Base-by-base conservation (phyloP, 176 grass and related monocot genomes). In the Poa pratensis region DNA sequence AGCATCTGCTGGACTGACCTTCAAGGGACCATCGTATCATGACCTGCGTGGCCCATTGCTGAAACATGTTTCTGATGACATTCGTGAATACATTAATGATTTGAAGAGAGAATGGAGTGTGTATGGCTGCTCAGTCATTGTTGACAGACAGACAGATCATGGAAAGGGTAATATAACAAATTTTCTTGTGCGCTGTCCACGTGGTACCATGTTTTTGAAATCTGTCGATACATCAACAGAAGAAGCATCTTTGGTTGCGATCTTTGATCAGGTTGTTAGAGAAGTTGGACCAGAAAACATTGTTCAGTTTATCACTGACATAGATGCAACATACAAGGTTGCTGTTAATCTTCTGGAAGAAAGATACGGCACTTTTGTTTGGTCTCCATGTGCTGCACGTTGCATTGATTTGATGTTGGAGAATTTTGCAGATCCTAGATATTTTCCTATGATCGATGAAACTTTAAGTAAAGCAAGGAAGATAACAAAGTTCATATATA, bases 401-500 rank as follows among this genome's bases (percentile, higher is more conserved):
- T 92, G 84, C 61, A 92, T 92, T 81, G 91, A 92, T 58, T 78
- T 90, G 84, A 92, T 92, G 63, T 80, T 92, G 87, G 80, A 90
- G 77, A 92, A 85, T 69, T 75, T 92, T 22, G 80, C 90, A 27
- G 65, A 86, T 82, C 87, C 74, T 85, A 83, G 67, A 77, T 92
- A 89, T 86, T 92, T 92, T 61, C 83, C 87, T 48, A 65, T 84
- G 64, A 87, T 92, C 12, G 54, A 84, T 32, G 91, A 90, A 84
- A 87, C 80, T 70, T 52, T 92, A 83, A 83, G 24, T 83, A 92
- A 92, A 59, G 84, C 87, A 46, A 86, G 53, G 79, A 84, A 84
- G 72, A 74, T 92, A 83, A 92, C 84, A 37, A 89, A 73, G 46
- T 92, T 92, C 73, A 71, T 92, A 62, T 92, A 92, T 54, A 92